Base-by-base conservation (phyloP, 169 alveolate genomes). In the Plasmodium vivax region DNA sequence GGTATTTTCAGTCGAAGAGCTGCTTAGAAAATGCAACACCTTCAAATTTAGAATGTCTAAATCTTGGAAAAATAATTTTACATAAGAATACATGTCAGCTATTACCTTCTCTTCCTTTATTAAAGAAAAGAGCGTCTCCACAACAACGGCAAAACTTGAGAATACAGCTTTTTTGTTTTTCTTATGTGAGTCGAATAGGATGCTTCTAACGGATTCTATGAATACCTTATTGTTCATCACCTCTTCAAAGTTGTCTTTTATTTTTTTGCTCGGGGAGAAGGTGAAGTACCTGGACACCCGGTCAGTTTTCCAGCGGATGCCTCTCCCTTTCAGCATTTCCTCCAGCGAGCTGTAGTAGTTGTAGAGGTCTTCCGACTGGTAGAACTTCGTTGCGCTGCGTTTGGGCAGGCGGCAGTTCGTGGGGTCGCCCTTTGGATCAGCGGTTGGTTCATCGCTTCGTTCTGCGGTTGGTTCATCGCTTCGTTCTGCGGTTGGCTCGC, bases 161-260 rank as follows among this genome's bases (percentile, higher is more conserved):
- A 54, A 87, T 10, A 87, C 30, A 79, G 38, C 6, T 54, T 87
- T 38, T 75, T 77, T 47, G 16, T 87, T 19, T 16, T 79, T 79
- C 36, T 54, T 14, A 77, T 87, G 36, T 5, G 81, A 75, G 32
- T 87, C 85, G 47, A 87, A 87, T 47, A 87, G 32, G 62, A 87
- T 54, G 38, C 36, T 51, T 87, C 93, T 75, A 87, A 87, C 77
- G 41, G 93, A 71, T 56, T 87, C 93, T 87, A 87, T 54, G 16
- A 87, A 87, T 9, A 77, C 30, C 23, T 87, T 38, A 32, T 87
- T 77, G 27, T 75, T 41, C 71, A 45, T 30, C 36, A 43, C 54
- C 4, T 77, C 34, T 87, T 87, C 81, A 8, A 75, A 34, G 62
- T 47, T 19, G 36, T 87, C 81, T 34, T 30, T 77, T 54, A 23